phyloP scores from a whole-genome alignment of 345 rosid genomes.

The Salix exigua region DNA sequence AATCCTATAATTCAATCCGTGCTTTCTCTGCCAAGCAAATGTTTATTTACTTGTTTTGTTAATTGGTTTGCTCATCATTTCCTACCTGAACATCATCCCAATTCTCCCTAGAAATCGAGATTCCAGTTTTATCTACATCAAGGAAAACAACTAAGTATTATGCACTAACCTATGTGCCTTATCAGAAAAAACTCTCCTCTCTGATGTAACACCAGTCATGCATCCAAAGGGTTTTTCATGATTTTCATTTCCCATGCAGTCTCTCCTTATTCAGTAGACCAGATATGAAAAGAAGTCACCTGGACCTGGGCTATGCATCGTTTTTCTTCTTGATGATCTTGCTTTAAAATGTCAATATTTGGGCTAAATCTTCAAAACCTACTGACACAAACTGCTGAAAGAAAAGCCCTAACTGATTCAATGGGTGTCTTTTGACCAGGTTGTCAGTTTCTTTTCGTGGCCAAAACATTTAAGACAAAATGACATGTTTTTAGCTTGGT shows the following conservation, averaged over 20 bases:
- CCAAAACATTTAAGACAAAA: too few species aligned
- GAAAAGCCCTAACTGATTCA: neutral
- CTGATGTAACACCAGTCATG: too few species aligned
- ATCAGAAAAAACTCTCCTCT: too few species aligned
- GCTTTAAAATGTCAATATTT: neutral
- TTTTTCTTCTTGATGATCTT: neutral
- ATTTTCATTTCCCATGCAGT: neutral
- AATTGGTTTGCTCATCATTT: neutral
- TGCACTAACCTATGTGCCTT: too few species aligned
- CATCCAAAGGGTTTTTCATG: neutral
- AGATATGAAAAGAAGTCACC: too few species aligned
- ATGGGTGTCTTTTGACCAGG: neutral
- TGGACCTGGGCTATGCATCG: neutral
- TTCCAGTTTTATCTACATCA: too few species aligned
- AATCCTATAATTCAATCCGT: neutral
- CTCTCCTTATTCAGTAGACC: neutral
- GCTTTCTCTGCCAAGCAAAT: neutral
- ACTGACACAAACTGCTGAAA: neutral
- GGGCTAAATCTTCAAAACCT: neutral
- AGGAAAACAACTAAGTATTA: too few species aligned
- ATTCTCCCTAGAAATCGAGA: too few species aligned
- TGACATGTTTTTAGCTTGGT: too few species aligned
- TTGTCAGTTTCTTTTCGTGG: too few species aligned
- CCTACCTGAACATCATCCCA: too few species aligned
- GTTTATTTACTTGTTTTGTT: neutral